Conservation (phyloP, 2,329 filamentous ascomycete species). For the Talaromyces marneffei region DNA sequence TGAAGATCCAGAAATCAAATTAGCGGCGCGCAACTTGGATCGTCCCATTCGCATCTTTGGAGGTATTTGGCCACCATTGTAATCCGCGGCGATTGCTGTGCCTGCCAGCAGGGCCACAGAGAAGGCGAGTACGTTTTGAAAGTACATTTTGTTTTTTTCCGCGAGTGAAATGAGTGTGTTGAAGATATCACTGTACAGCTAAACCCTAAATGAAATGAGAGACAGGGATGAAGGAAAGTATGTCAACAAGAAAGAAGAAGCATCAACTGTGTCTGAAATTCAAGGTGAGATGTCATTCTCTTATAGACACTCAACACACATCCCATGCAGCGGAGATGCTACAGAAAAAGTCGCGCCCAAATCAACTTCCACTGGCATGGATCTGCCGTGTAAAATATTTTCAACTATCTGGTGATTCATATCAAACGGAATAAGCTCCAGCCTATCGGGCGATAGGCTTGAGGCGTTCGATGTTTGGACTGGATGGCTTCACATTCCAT, state of each 20-base stretch:
- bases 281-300: not conserved
- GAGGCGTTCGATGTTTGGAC: not conserved
- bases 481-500: constrained; percentile 9
- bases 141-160: constrained; percentile 6
- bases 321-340: not conserved
- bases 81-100: constrained; percentile 8
- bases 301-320: constrained; percentile 5
- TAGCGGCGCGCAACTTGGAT: not conserved
- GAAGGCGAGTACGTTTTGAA: constrained; percentile 8
- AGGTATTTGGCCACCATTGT: constrained; percentile 9
- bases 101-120: constrained; percentile 12
- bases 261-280: no score
- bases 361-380: constrained; percentile 9
- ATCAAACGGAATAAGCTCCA: not conserved
- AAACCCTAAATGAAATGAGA: constrained; percentile 3
- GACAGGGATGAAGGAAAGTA: not conserved
- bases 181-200: not conserved
- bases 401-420: not conserved
- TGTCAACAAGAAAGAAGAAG: not conserved
- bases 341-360: not conserved
- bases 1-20: not conserved
- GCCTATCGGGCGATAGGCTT: constrained; percentile 12
- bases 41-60: not conserved
- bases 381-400: constrained; percentile 9
- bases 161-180: not conserved